A percentile compares a stretch with the other conserved stretches of the same genome.
phyloP scores from a whole-genome alignment of 331 rosid species.

The Telfairia occidentalis region DNA sequence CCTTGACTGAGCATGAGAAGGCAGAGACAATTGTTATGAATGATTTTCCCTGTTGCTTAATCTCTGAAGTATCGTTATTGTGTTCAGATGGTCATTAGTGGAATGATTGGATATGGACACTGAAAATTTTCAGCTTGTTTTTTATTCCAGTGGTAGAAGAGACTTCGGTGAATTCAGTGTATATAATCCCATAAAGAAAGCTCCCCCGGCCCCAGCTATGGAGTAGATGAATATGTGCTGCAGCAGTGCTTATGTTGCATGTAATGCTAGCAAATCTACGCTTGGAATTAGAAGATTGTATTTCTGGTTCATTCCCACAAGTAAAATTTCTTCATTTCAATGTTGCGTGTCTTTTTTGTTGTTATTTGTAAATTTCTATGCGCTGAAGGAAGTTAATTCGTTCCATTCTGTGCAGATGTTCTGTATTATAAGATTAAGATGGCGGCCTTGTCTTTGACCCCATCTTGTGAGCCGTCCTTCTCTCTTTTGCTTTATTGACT shows the following conservation, averaged over 20 bases:
- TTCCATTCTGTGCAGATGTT: background rate
- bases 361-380: background rate
- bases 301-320: background rate
- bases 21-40: background rate
- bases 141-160: slow-evolving; percentile 74
- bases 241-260: background rate
- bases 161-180: slow-evolving; percentile 81
- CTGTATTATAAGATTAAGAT: slow-evolving; percentile 1
- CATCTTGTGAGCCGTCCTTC: slow-evolving; percentile 5
- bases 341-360: background rate
- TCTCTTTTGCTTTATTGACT: background rate
- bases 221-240: slow-evolving; percentile 1
- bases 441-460: slow-evolving; percentile 6
- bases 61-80: background rate
- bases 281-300: background rate
- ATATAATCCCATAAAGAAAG: slow-evolving; percentile 42
- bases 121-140: background rate
- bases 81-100: background rate
- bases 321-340: background rate
- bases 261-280: background rate
- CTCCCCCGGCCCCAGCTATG: background rate
- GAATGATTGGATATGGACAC: background rate
- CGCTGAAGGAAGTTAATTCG: background rate
- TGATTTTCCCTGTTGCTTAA: background rate
- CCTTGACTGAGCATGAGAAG: background rate